A percentile compares a stretch with the other conserved stretches of the same genome.
phyloP scores from a whole-genome alignment of 768 basidiomycete species.

The Coprinopsis marcescibilis region DNA sequence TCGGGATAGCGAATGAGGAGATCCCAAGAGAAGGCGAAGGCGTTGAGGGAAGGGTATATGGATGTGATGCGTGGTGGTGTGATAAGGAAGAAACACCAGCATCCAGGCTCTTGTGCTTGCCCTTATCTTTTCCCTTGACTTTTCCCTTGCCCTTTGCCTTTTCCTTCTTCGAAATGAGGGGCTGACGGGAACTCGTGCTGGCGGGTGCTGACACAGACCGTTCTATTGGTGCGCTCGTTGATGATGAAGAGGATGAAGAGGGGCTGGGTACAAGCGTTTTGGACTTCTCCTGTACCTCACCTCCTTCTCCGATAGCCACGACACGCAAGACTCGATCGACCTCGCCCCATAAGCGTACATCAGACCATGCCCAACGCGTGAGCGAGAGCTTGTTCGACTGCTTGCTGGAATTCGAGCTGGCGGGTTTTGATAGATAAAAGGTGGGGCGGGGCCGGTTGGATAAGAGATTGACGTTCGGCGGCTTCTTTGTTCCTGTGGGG shows the following conservation, averaged over 20 bases:
- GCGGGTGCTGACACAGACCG: too few species aligned
- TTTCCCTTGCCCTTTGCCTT: too few species aligned
- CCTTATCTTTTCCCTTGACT: too few species aligned
- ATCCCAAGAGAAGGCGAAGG: neutral
- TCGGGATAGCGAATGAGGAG: neutral
- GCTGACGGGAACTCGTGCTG: too few species aligned
- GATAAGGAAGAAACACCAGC: too few species aligned
- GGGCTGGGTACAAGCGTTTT: neutral
- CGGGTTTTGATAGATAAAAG: conserved; percentile 6
- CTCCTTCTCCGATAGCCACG: too few species aligned
- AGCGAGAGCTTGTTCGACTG: conserved; percentile 2
- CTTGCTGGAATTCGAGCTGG: neutral
- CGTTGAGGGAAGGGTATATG: neutral
- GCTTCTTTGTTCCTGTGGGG: neutral
- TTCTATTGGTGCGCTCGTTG: too few species aligned
- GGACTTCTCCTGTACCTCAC: neutral
- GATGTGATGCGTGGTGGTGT: neutral
- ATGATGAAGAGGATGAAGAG: neutral
- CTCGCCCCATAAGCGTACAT: conserved; percentile 8
- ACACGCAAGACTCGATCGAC: conserved; percentile 3
- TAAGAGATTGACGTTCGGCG: neutral
- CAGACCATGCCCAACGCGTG: conserved; percentile 10
- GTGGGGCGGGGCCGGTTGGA: conserved; percentile 4
- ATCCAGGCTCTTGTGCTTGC: too few species aligned
- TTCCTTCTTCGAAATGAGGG: too few species aligned